These are phyloP conservation scores for Ceratobasidium sp. DNA, from an alignment of 1,284 basidiomycete genomes.

Conservation along the genomic window DNA sequence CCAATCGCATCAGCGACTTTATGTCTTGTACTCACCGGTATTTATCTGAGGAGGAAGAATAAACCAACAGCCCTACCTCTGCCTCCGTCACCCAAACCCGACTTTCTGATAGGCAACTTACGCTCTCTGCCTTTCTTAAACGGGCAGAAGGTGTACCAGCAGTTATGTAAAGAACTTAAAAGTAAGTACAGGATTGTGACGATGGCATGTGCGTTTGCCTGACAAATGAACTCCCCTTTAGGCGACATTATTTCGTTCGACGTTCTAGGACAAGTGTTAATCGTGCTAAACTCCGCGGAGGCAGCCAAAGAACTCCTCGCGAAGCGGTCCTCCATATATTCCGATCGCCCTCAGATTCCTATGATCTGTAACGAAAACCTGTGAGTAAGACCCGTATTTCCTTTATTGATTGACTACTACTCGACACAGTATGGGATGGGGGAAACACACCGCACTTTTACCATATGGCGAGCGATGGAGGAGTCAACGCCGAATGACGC, in stretches of 20 bases:
- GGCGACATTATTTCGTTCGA: conserved; percentile 46
- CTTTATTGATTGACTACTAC: neutral
- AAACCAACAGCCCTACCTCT: too few relatives aligned
- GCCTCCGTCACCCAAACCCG: conserved; percentile 17
- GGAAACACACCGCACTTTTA: conserved; percentile 12
- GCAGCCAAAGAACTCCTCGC: conserved; percentile 47
- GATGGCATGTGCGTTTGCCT: too few relatives aligned
- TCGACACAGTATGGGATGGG: conserved; percentile 20
- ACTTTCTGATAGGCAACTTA: conserved; percentile 23
- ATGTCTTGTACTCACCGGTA: too few relatives aligned
- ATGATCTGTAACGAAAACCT: conserved; percentile 35
- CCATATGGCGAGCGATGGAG: conserved; percentile 38
- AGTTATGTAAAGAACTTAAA: conserved; percentile 18
- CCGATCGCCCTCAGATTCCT: conserved; percentile 40
- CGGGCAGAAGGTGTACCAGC: conserved; percentile 10
- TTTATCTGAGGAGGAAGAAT: too few relatives aligned
- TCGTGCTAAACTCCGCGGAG: conserved; percentile 46
- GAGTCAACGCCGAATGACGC: conserved; percentile 31
- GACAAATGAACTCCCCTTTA: neutral
- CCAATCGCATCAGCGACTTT: too few relatives aligned
- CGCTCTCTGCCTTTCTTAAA: conserved; percentile 13
- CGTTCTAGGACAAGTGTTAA: conserved; percentile 41
- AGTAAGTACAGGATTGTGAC: neutral
- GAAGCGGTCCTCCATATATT: conserved; percentile 44
- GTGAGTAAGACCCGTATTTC: neutral